Evolutionary conservation across 805 yeast genomes (phyloP), one percentile per base, ranked within the genome.

Genomic region (Cyberlindnera petersonii): DNA sequence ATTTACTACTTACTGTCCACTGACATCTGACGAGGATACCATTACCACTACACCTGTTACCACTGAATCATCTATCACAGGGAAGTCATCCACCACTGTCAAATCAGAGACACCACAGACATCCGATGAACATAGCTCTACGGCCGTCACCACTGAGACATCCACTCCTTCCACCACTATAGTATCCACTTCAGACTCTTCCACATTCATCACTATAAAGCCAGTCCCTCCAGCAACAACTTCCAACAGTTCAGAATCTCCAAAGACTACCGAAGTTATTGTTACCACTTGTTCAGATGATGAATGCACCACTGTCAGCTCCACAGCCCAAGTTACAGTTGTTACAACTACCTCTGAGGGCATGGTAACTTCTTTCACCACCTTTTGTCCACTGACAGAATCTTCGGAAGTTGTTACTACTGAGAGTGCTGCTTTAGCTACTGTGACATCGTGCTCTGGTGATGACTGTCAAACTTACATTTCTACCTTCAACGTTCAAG

Each of bases 401-500:
- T n/a, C n/a, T n/a, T n/a, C n/a, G n/a, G n/a, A n/a, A n/a, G n/a
- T n/a, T n/a, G n/a, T n/a, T n/a, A n/a, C n/a, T n/a, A n/a, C n/a
- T n/a, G n/a, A n/a, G n/a, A n/a, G n/a, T n/a, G n/a, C n/a, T n/a
- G n/a, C n/a, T n/a, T n/a, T n/a, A n/a, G n/a, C n/a, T n/a, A n/a
- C n/a, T 14, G 13, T 15, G 69, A 61, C 56, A 63, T 69, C 16
- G 63, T 70, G 7, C 64, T 61, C 58, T 64, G 69, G 24, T 22
- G 24, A 22, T 22, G 24, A 22, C 8, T 22, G 24, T n/a, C n/a
- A n/a, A n/a, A n/a, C n/a, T n/a, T n/a, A n/a, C n/a, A n/a, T n/a
- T 22, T 18, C 32, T 9, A 26, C 18, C 34, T 2, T 26, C 38
- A 14, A 29, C 26, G 18, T 24, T 26, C 27, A 24, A 29, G 17